These are phyloP conservation scores for Suillus ampliporus DNA, from an alignment of 768 basidiomycete species.

Conservation along the genomic window DNA sequence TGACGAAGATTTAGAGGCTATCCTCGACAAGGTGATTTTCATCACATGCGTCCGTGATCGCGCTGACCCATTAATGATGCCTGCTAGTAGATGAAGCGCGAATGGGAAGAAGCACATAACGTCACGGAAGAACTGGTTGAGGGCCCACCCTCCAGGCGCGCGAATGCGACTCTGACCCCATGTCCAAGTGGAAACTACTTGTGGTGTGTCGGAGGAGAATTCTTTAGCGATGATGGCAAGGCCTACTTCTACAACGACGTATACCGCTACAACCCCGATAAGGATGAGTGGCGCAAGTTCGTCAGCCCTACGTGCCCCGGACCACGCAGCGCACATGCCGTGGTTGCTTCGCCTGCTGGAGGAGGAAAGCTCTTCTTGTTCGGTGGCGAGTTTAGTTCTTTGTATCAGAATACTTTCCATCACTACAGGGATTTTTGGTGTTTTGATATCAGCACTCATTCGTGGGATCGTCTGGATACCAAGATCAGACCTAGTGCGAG, in stretches of 20 bases:
- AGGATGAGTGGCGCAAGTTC: slow-evolving; percentile 92
- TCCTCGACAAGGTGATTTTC: slow-evolving; percentile 72
- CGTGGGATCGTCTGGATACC: slow-evolving; percentile 90
- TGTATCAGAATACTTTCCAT: slow-evolving; percentile 84
- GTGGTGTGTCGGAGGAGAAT: slow-evolving; percentile 88
- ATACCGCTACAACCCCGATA: slow-evolving; percentile 85
- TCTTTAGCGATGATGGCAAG: slow-evolving; percentile 85
- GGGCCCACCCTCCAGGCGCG: slow-evolving; percentile 82
- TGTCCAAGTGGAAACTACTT: slow-evolving; percentile 83
- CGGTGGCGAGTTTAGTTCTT: slow-evolving; percentile 86
- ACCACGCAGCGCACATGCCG: slow-evolving; percentile 86
- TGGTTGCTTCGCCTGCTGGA: slow-evolving; percentile 72
- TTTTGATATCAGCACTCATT: slow-evolving; percentile 78
- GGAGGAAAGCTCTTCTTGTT: slow-evolving; percentile 89
- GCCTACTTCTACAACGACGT: slow-evolving; percentile 90
- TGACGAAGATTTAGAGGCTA: slow-evolving; percentile 81
- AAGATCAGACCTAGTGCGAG: slow-evolving; percentile 80
- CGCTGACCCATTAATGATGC: slow-evolving; percentile 1
- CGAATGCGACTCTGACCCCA: slow-evolving; percentile 81
- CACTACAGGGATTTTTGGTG: slow-evolving; percentile 92
- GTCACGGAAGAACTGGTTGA: slow-evolving; percentile 87
- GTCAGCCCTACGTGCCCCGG: slow-evolving; percentile 86
- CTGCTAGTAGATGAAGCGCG: slow-evolving; percentile 70
- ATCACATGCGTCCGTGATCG: slow-evolving; percentile 7
- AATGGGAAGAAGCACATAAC: slow-evolving; percentile 83